Conservation (phyloP, 2,329 filamentous ascomycete genomes). For the Calonectria hongkongensis region DNA sequence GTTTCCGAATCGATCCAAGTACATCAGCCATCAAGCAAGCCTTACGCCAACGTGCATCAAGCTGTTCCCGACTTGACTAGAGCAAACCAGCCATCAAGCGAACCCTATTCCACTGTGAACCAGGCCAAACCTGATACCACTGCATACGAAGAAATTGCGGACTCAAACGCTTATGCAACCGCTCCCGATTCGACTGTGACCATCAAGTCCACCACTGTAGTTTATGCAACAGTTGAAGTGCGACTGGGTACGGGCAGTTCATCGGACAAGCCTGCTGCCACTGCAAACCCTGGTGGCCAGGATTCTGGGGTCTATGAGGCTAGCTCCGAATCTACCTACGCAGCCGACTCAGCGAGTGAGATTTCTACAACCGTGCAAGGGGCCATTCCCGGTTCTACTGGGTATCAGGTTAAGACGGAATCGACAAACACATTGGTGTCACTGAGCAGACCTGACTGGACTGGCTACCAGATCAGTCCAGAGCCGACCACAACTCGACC, state of each 20-base stretch:
- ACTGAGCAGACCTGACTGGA: slow-evolving; percentile 44
- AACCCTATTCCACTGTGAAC: not conserved
- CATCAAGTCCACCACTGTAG: not conserved
- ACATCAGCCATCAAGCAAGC: no score
- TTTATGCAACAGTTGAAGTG: not conserved
- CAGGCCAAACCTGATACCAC: not conserved
- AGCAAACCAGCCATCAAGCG: not conserved
- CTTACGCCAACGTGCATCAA: not conserved
- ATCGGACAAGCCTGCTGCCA: not conserved
- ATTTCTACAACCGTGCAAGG: no score
- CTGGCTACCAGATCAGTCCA: slow-evolving; percentile 42
- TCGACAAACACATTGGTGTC: slow-evolving; percentile 40
- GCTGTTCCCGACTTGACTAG: not conserved
- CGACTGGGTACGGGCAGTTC: not conserved
- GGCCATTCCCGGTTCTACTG: not conserved
- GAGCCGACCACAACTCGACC: slow-evolving; percentile 40
- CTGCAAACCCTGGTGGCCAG: not conserved
- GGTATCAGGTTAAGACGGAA: slow-evolving; percentile 24
- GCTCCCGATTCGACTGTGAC: not conserved
- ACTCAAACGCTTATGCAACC: not conserved
- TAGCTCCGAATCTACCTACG: not conserved
- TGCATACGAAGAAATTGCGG: not conserved
- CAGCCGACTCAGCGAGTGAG: not conserved
- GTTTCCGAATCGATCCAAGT: no score
- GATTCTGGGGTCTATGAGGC: not conserved